Evolutionary conservation across 306 rosid genomes (phyloP).

Genomic region (Coriaria nepalensis): DNA sequence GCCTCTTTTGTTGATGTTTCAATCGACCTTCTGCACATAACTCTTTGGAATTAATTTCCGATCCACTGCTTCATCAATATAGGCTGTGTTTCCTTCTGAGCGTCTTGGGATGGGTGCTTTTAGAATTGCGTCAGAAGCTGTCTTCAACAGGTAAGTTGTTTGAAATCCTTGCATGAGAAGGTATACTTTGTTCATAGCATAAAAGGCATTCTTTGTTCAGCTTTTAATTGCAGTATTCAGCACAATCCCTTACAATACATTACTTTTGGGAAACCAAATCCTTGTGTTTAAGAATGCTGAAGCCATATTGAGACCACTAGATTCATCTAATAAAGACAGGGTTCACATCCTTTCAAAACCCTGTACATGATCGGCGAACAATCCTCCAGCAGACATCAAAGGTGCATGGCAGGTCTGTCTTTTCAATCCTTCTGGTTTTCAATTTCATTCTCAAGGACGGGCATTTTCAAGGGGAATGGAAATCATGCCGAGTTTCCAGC

Average conservation of each 20-base stretch:
- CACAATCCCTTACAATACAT: conserved; percentile 49
- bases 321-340: too few species aligned
- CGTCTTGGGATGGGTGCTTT: conserved; percentile 98
- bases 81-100: conserved; percentile 88
- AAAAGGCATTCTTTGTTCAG: conserved; percentile 7
- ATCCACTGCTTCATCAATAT: conserved; percentile 20
- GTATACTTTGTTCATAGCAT: too few species aligned
- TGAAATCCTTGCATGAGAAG: too few species aligned
- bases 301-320: conserved; percentile 35
- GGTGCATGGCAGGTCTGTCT: conserved; percentile 66
- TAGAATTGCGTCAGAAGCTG: conserved; percentile 81
- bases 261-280: conserved; percentile 69
- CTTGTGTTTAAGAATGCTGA: conserved; percentile 79
- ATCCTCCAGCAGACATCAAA: conserved; percentile 73
- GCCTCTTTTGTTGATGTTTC: background rate
- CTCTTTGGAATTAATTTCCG: too few species aligned
- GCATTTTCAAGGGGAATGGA: conserved; percentile 77
- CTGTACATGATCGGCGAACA: conserved; percentile 93
- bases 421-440: background rate
- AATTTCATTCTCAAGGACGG: conserved; percentile 40
- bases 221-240: conserved; percentile 40
- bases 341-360: conserved; percentile 28
- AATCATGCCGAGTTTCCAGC: conserved; percentile 44
- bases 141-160: conserved; percentile 52
- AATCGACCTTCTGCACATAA: conserved; percentile 17